phyloP scores from a whole-genome alignment of 371 early-diverging fungal species.

The Funneliformis caledonium region DNA sequence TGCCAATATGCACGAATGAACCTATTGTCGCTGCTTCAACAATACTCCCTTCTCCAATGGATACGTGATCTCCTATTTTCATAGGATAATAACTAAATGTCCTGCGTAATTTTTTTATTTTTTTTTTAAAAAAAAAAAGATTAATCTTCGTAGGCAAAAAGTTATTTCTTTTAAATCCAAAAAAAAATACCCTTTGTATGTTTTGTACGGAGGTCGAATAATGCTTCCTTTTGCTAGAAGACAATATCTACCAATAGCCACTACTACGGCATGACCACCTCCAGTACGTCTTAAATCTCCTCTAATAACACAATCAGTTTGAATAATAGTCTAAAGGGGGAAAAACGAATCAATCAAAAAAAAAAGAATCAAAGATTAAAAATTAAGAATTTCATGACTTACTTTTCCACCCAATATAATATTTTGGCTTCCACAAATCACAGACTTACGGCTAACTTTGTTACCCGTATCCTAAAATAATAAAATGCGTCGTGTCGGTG shows the following conservation, averaged over 20 bases:
- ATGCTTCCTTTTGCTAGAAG: slow-evolving; percentile 76
- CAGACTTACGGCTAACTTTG: slow-evolving; percentile 88
- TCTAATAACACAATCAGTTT: slow-evolving; percentile 87
- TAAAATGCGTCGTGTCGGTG: slow-evolving; percentile 4
- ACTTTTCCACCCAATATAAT: slow-evolving; percentile 95
- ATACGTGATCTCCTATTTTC: slow-evolving; percentile 93
- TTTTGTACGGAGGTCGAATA: slow-evolving; percentile 93
- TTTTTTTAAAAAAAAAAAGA: slow-evolving; percentile 2
- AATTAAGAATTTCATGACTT: slow-evolving; percentile 7
- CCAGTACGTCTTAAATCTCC: slow-evolving; percentile 94
- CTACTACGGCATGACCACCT: slow-evolving; percentile 81
- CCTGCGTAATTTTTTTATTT: slow-evolving; percentile 46
- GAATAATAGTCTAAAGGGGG: slow-evolving; percentile 80
- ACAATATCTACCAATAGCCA: slow-evolving; percentile 92
- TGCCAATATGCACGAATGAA: slow-evolving; percentile 87
- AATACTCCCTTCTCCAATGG: slow-evolving; percentile 87
- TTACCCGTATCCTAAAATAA: slow-evolving; percentile 86
- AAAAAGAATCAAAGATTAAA: background rate
- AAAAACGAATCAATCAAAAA: background rate
- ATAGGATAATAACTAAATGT: slow-evolving; percentile 92
- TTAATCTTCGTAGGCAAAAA: background rate
- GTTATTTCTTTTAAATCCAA: background rate
- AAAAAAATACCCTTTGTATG: slow-evolving; percentile 82
- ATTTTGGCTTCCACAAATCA: slow-evolving; percentile 93
- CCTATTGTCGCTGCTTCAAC: slow-evolving; percentile 95